Evolutionary conservation across 805 yeast species (phyloP).

Genomic region (Candida hungchunana): DNA sequence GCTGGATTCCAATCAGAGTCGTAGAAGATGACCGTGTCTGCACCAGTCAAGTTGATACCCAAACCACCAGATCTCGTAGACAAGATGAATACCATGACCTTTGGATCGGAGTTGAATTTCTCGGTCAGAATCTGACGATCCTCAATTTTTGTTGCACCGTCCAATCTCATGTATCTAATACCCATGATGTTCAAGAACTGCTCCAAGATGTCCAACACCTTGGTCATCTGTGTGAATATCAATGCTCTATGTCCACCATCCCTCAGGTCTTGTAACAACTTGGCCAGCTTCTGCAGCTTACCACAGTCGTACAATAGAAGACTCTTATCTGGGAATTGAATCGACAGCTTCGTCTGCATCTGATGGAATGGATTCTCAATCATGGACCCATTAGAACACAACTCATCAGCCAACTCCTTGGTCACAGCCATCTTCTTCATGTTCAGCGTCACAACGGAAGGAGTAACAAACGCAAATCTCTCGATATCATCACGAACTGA

Average conservation of each 20-base stretch:
- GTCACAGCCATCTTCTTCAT: constrained; percentile 53
- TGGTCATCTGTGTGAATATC: constrained; percentile 97
- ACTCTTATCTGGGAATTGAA: constrained; percentile 95
- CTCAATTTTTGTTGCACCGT: constrained; percentile 96
- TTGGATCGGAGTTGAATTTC: constrained; percentile 79
- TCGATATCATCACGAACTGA: constrained; percentile 52
- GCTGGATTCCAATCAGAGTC: constrained; percentile 99
- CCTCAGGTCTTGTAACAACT: constrained; percentile 67
- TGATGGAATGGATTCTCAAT: constrained; percentile 62
- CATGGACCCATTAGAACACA: constrained; percentile 28
- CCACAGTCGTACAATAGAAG: constrained; percentile 95
- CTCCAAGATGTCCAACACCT: constrained; percentile 88
- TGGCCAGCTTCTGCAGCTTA: constrained; percentile 81
- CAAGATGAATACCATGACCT: constrained; percentile 84
- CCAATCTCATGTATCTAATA: constrained; percentile 87
- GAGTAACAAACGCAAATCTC: constrained; percentile 82
- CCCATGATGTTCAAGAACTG: constrained; percentile 94
- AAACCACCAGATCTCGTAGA: constrained; percentile 98
- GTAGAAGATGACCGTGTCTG: constrained; percentile 96
- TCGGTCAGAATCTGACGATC: constrained; percentile 95
- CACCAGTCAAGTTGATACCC: constrained; percentile 96
- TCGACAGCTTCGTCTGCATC: constrained; percentile 79
- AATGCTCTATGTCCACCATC: constrained; percentile 90
- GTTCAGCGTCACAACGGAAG: constrained; percentile 76
- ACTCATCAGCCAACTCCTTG: constrained; percentile 27